Evolutionary conservation across 805 yeast species (phyloP).

Genomic region (Starmerella sp.): DNA sequence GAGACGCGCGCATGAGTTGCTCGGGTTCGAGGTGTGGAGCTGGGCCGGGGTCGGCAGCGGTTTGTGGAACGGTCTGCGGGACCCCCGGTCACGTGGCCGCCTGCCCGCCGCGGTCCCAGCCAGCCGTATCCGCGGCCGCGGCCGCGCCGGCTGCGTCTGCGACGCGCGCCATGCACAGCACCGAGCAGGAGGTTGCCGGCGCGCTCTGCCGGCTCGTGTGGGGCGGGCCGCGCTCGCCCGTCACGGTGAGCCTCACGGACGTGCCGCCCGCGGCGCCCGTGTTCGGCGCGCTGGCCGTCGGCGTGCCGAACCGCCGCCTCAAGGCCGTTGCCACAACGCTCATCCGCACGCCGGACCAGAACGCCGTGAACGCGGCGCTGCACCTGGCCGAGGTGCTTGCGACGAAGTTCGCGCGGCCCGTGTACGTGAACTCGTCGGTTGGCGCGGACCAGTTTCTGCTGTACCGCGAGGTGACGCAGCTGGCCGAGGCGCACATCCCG

Average conservation of each 20-base stretch:
- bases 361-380: slow-evolving; percentile 13
- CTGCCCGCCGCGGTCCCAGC: no score
- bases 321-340: slow-evolving; percentile 11
- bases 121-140: no score
- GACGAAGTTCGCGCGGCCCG: slow-evolving; percentile 15
- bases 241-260: slow-evolving; percentile 13
- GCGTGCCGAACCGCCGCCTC: slow-evolving; percentile 12
- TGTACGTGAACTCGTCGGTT: slow-evolving; percentile 20
- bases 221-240: slow-evolving; percentile 13
- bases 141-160: not conserved
- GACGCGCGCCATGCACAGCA: slow-evolving; percentile 7
- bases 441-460: slow-evolving; percentile 2
- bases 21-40: not conserved
- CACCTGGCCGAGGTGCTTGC: slow-evolving; percentile 20
- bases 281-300: slow-evolving; percentile 23
- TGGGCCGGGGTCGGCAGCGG: not conserved
- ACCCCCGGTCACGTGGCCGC: not conserved
- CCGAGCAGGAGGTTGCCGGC: slow-evolving; percentile 13
- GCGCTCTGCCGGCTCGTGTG: slow-evolving; percentile 13
- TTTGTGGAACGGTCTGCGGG: no score
- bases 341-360: slow-evolving; percentile 12
- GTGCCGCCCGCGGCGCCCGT: not conserved
- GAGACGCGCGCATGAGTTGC: slow-evolving; percentile 7
- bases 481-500: not conserved
- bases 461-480: not conserved